A percentile compares a stretch with the other conserved stretches of the same genome.
Evolutionary conservation across 2,329 filamentous ascomycete species (phyloP).

Genomic region (Cladosporium sp.): DNA sequence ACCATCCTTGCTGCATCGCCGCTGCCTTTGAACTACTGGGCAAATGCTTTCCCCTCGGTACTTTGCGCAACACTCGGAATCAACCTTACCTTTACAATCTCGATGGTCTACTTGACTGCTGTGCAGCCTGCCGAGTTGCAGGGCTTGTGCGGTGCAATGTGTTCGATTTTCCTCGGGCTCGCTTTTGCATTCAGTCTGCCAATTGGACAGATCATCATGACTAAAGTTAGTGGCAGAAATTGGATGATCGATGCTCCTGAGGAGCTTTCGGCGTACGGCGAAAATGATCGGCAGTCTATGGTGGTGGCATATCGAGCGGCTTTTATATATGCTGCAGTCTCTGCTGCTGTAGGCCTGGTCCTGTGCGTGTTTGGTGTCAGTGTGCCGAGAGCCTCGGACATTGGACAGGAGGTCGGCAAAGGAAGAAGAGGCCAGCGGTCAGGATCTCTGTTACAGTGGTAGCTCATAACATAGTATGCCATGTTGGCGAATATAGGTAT

Average conservation of each 20-base stretch:
- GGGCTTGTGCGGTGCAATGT: slow-evolving; percentile 32
- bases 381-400: slow-evolving; percentile 17
- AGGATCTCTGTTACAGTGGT: too few relatives aligned
- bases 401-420: neutral
- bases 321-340: slow-evolving; percentile 30
- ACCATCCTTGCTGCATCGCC: slow-evolving; percentile 31
- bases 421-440: too few relatives aligned
- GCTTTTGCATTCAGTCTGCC: slow-evolving; percentile 34
- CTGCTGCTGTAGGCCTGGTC: slow-evolving; percentile 25
- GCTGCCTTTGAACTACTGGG: slow-evolving; percentile 31
- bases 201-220: slow-evolving; percentile 28
- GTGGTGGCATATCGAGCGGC: slow-evolving; percentile 21
- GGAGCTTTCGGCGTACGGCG: neutral
- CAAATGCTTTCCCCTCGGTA: slow-evolving; percentile 34
- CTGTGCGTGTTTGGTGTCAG: slow-evolving; percentile 25
- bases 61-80: slow-evolving; percentile 32
- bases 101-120: slow-evolving; percentile 29
- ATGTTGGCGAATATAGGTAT: too few relatives aligned
- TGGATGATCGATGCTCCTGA: neutral
- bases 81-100: slow-evolving; percentile 33
- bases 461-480: too few relatives aligned
- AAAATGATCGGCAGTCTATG: neutral
- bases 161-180: slow-evolving; percentile 32
- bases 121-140: slow-evolving; percentile 29
- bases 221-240: neutral